Evolutionary conservation across 2,329 filamentous ascomycete genomes (phyloP).

Genomic region (Ophiostoma piceae): DNA sequence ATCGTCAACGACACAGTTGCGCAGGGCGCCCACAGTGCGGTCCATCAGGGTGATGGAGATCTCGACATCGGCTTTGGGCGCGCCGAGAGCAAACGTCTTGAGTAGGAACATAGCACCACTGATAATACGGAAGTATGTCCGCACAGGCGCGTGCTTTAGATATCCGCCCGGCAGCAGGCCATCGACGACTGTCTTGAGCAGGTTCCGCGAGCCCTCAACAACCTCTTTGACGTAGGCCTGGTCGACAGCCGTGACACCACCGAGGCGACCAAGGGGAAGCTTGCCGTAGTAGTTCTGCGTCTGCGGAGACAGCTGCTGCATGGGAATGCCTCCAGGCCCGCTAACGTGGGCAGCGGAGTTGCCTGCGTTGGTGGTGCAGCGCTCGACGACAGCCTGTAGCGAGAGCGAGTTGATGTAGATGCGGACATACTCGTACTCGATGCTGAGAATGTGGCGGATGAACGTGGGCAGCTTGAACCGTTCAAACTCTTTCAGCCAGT

Average conservation of each 20-base stretch:
- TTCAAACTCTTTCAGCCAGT: conserved; percentile 80
- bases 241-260: conserved; percentile 60
- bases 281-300: conserved; percentile 61
- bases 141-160: conserved; percentile 74
- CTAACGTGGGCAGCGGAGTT: not conserved
- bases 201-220: conserved; percentile 68
- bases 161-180: conserved; percentile 68
- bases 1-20: conserved; percentile 76
- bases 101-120: conserved; percentile 79
- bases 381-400: conserved; percentile 88
- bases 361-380: conserved; percentile 63
- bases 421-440: conserved; percentile 92
- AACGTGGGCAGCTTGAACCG: conserved; percentile 63
- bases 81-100: conserved; percentile 77
- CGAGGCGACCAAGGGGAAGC: conserved; percentile 58
- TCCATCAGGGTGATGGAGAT: conserved; percentile 71
- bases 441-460: conserved; percentile 72
- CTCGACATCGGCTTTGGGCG: conserved; percentile 70
- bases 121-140: conserved; percentile 82
- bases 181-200: conserved; percentile 72
- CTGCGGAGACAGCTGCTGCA: conserved; percentile 51
- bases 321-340: conserved; percentile 17
- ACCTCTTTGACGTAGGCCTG: conserved; percentile 72
- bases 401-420: conserved; percentile 94
- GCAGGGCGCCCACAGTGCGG: conserved; percentile 65